A percentile compares a stretch with the other conserved stretches of the same genome.
Conservation (phyloP, 805 yeast genomes). For the Pichia manshurica region DNA sequence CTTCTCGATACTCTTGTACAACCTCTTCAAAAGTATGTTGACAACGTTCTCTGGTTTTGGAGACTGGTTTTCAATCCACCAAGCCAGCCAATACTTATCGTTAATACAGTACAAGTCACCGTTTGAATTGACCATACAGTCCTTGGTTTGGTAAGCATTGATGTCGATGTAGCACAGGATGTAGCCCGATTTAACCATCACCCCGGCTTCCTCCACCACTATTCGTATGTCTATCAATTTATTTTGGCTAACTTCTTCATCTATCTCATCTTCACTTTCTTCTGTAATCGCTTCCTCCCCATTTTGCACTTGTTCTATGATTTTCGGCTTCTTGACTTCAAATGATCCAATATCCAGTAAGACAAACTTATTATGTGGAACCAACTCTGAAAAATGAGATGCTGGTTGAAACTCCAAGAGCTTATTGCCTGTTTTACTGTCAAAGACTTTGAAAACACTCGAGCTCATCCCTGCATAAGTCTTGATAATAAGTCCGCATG, state of each 20-base stretch:
- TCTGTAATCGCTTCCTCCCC: conserved; percentile 3
- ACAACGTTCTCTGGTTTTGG: conserved; percentile 34
- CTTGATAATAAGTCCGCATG: conserved; percentile 47
- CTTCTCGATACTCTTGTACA: conserved; percentile 40
- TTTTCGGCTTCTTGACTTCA: conserved; percentile 7
- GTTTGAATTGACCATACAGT: conserved; percentile 6
- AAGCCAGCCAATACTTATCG: conserved; percentile 26
- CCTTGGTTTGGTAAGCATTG: conserved; percentile 25
- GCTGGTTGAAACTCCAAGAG: conserved; percentile 49
- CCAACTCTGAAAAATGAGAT: conserved; percentile 47
- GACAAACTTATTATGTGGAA: conserved; percentile 48
- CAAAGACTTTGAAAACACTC: conserved; percentile 44
- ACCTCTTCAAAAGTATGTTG: conserved; percentile 40
- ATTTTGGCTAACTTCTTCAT: conserved; percentile 4
- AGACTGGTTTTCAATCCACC: conserved; percentile 29
- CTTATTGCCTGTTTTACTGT: conserved; percentile 26
- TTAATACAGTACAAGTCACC: conserved; percentile 7
- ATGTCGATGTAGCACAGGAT: conserved; percentile 33
- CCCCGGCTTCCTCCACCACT: conserved; percentile 4
- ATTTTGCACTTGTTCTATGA: background rate
- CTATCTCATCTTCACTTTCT: conserved; percentile 5
- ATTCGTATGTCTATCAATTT: conserved; percentile 23
- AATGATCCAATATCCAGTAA: conserved; percentile 49
- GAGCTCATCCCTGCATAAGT: conserved; percentile 55
- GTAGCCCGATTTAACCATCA: conserved; percentile 42